Evolutionary conservation across 2,329 filamentous ascomycete species (phyloP).

Genomic region (Alternaria conjuncta): DNA sequence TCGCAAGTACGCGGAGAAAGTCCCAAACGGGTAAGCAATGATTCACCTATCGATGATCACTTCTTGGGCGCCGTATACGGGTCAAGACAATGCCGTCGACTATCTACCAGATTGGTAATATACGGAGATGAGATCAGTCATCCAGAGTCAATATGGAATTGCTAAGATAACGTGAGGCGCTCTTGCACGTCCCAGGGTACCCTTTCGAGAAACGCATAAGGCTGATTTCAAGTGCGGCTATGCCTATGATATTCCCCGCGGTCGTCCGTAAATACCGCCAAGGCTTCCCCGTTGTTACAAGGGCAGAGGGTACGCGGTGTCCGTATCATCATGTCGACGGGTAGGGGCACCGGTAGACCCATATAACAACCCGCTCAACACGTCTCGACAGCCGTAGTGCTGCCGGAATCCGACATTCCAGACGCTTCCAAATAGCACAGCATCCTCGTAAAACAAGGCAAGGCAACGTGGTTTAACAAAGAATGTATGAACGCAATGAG

Average conservation of each 20-base stretch:
- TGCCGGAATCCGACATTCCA: background rate
- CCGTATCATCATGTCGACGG: background rate
- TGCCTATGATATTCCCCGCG: background rate
- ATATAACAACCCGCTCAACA: background rate
- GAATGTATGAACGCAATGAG: slow-evolving; percentile 48
- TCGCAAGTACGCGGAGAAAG: background rate
- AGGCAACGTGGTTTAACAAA: background rate
- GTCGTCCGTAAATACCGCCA: background rate
- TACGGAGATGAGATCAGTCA: background rate
- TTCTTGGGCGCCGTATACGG: background rate
- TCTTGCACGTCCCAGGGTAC: background rate
- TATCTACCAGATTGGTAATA: background rate
- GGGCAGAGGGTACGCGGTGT: background rate
- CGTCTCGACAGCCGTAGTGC: background rate
- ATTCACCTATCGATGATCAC: background rate
- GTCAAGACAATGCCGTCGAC: background rate
- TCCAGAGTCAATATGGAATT: background rate
- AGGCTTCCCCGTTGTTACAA: background rate
- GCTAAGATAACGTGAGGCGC: background rate
- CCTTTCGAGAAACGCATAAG: background rate
- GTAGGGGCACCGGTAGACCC: background rate
- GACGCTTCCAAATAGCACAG: background rate
- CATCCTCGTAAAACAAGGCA: background rate
- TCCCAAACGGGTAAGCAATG: background rate
- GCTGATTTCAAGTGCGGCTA: background rate